Evolutionary conservation across 768 basidiomycete genomes (phyloP).

Genomic region (Naganishia friedmannii): DNA sequence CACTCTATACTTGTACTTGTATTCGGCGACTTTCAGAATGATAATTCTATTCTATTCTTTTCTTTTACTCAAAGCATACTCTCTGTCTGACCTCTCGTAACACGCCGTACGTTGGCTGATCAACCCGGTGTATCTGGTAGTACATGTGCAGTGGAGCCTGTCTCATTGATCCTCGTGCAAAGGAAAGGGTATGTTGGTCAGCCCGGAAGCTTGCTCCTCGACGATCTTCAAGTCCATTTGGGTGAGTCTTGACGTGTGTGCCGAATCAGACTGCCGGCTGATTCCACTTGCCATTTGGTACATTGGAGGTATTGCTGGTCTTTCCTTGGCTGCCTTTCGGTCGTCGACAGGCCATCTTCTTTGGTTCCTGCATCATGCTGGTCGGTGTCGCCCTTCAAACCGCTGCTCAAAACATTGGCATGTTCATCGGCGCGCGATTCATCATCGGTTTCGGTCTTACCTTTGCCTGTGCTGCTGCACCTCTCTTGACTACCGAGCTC

Average conservation of each 20-base stretch:
- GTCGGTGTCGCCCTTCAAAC: conserved; percentile 58
- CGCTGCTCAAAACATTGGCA: conserved; percentile 32
- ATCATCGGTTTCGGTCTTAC: conserved; percentile 62
- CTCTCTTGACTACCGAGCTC: conserved; percentile 80
- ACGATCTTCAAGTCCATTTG: conserved; percentile 67
- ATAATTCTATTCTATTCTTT: neutral
- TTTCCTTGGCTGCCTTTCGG: conserved; percentile 68
- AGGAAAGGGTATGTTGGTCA: conserved; percentile 62
- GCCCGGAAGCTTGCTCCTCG: conserved; percentile 51
- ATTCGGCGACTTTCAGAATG: no score
- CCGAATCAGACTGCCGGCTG: conserved; percentile 24
- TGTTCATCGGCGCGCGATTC: conserved; percentile 38
- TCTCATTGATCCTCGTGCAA: conserved; percentile 59
- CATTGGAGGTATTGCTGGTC: conserved; percentile 58
- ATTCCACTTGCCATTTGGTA: conserved; percentile 62
- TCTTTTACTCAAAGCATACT: conserved; percentile 32
- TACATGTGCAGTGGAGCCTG: conserved; percentile 39
- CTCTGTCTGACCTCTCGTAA: conserved; percentile 51
- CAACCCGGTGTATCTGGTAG: no score
- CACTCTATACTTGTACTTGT: no score
- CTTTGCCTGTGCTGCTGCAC: conserved; percentile 67
- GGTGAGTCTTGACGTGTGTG: conserved; percentile 57
- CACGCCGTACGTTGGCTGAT: no score
- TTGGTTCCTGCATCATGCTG: conserved; percentile 61
- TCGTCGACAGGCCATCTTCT: conserved; percentile 62